Base-by-base conservation (phyloP, 108 stramenopile genomes). In the Conticribra guillardii region DNA sequence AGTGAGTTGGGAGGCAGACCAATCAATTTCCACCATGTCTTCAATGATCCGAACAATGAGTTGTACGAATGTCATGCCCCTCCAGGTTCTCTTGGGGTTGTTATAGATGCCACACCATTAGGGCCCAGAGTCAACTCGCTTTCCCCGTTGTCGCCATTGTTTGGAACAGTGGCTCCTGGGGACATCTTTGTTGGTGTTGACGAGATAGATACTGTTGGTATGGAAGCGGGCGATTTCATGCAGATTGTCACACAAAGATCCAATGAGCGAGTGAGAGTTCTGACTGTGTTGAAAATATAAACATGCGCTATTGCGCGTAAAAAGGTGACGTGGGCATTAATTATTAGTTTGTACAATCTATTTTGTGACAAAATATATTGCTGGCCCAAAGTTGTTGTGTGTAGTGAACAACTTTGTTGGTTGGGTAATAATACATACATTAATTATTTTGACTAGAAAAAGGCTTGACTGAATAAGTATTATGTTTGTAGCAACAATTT, bases 141-240 rank as follows among this genome's bases (percentile, higher is more conserved):
- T 22, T 69, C 69, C 59, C 63, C 76, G 44, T 44, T 77, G 56
- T 77, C 76, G 9, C 67, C 76, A 19, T 41, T 77, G 21, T 77
- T 69, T 52, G 41, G 60, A 16, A 49, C 41, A 15, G 34, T 77
- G 37, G 49, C 53, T 64, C 68, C 64, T 16, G 76, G 76, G 34
- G 76, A 77, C 27, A 67, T 69, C 19, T 64, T 77, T 29, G 63
- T 77, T 18, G 76, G 67, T 21, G 67, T 77, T 48, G 76, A 77
- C 50, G 68, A 77, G 18, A 54, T 77, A 23, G 76, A 77, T 45
- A 52, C 63, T 50, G 76, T 77, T 21, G 76, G 76, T 44, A 60
- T 69, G 63, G 68, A 77, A 51, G 37, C 68, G 4, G 68, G 61
- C 1, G 57, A 62, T 21, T 77, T 77, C 62, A 68, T 67, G 76